Evolutionary conservation across 352 stramenopile species (phyloP).

Genomic region (Globisporangium cederbergense): DNA sequence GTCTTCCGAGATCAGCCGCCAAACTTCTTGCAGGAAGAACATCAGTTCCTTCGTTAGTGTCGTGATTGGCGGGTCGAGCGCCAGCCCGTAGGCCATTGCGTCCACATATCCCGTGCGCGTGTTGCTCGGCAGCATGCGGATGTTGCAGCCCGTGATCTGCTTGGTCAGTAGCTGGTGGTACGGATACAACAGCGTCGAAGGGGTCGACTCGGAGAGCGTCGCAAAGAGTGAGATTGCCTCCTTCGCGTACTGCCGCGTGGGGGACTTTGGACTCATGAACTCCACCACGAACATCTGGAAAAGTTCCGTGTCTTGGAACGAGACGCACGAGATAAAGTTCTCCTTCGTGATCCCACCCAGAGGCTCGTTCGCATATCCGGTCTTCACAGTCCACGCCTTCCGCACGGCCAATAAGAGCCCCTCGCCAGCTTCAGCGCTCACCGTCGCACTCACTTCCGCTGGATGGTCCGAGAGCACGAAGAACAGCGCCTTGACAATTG

Average conservation of each 20-base stretch:
- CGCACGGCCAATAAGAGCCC: constrained; percentile 52
- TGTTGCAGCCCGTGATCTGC: constrained; percentile 76
- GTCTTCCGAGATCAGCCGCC: constrained; percentile 81
- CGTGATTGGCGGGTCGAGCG: constrained; percentile 76
- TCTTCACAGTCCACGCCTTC: constrained; percentile 50
- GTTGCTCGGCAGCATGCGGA: constrained; percentile 62
- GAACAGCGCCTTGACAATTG: constrained; percentile 80
- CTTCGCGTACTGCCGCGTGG: constrained; percentile 70
- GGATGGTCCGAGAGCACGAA: constrained; percentile 87
- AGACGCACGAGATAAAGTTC: constrained; percentile 64
- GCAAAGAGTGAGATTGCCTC: constrained; percentile 63
- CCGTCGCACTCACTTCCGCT: constrained; percentile 74
- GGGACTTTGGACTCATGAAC: constrained; percentile 70
- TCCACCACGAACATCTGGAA: constrained; percentile 88
- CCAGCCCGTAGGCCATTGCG: constrained; percentile 77
- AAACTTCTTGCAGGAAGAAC: constrained; percentile 84
- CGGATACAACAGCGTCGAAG: constrained; percentile 68
- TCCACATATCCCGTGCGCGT: constrained; percentile 83
- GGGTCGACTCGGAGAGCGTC: constrained; percentile 46
- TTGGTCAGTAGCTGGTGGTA: constrained; percentile 86
- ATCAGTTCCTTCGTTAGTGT: constrained; percentile 83
- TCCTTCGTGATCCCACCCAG: constrained; percentile 42
- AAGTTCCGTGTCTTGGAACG: constrained; percentile 83
- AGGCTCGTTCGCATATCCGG: constrained; percentile 32
- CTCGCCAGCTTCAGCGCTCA: constrained; percentile 69